These are phyloP conservation scores for Perkinsus chesapeaki DNA, from an alignment of 169 alveolate genomes.

Conservation along the genomic window DNA sequence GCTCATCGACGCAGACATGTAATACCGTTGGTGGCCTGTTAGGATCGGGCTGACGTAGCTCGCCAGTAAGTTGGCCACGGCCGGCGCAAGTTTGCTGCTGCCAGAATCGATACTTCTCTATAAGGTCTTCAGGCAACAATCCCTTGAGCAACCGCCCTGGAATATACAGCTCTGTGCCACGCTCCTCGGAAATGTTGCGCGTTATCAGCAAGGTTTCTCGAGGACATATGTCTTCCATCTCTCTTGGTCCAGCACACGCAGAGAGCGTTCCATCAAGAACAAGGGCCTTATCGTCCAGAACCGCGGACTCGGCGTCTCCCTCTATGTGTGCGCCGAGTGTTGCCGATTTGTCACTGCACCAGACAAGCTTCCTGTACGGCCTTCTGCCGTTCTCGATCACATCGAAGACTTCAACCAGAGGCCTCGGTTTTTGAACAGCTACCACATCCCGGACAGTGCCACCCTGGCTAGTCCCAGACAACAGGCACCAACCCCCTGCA, in stretches of 20 bases:
- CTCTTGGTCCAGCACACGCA: neutral
- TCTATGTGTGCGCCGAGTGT: neutral
- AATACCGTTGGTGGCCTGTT: neutral
- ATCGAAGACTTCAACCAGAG: conserved; percentile 27
- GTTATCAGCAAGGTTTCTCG: conserved; percentile 20
- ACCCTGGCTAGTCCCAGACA: neutral
- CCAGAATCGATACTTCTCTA: conserved; percentile 31
- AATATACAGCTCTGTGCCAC: conserved; percentile 24
- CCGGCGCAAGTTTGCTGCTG: conserved; percentile 25
- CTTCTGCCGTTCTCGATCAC: conserved; percentile 28
- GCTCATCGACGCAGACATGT: neutral
- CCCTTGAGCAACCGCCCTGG: conserved; percentile 29
- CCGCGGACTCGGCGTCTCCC: neutral
- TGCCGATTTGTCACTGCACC: neutral
- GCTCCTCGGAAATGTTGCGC: conserved; percentile 21
- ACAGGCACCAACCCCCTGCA: neutral
- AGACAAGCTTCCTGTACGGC: conserved; percentile 23
- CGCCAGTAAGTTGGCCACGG: neutral
- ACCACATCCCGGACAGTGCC: conserved; percentile 13
- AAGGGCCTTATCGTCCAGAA: neutral
- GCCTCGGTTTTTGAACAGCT: conserved; percentile 21
- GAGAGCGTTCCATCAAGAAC: neutral
- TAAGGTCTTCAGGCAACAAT: conserved; percentile 15
- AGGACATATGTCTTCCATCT: neutral
- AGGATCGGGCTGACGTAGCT: neutral